Percentiles rank a stretch among this genome's conserved stretches.
These are phyloP conservation scores for Tubosaeta brunneosetosa DNA, from an alignment of 768 basidiomycete genomes.

Conservation along the genomic window DNA sequence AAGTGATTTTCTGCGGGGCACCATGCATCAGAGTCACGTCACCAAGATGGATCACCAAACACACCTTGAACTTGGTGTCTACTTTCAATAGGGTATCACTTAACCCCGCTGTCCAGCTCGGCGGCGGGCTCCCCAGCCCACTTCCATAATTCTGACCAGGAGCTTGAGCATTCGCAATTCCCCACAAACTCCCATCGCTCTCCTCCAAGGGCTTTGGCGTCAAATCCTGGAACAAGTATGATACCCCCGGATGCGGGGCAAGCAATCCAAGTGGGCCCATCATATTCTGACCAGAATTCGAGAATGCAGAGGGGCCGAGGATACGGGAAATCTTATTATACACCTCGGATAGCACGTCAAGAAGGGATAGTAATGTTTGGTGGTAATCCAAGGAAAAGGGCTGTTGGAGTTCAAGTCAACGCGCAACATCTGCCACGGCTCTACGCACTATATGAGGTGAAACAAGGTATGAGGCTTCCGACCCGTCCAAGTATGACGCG, in stretches of 20 bases:
- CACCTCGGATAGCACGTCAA: slow-evolving; percentile 85
- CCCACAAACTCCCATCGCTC: slow-evolving; percentile 62
- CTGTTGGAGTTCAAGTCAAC: slow-evolving; percentile 35
- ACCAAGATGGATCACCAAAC: slow-evolving; percentile 15
- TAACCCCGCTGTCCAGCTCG: slow-evolving; percentile 57
- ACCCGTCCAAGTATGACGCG: slow-evolving; percentile 52
- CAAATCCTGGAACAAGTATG: slow-evolving; percentile 59
- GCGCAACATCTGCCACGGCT: neutral
- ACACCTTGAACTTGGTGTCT: slow-evolving; percentile 79
- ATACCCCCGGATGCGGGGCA: slow-evolving; percentile 77
- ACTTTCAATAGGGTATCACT: slow-evolving; percentile 77
- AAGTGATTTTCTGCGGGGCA: slow-evolving; percentile 73
- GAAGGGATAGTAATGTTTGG: slow-evolving; percentile 80
- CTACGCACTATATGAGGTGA: slow-evolving; percentile 69
- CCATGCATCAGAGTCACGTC: slow-evolving; percentile 1
- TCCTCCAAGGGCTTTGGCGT: slow-evolving; percentile 37
- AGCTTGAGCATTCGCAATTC: slow-evolving; percentile 53
- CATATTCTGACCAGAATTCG: slow-evolving; percentile 67
- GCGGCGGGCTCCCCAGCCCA: slow-evolving; percentile 46
- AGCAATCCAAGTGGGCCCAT: slow-evolving; percentile 69
- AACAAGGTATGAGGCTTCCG: slow-evolving; percentile 67
- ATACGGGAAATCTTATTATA: slow-evolving; percentile 84
- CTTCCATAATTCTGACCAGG: slow-evolving; percentile 27
- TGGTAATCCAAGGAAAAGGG: slow-evolving; percentile 90
- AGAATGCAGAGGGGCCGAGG: slow-evolving; percentile 77